Percentiles rank a stretch among this genome's conserved stretches.
These are phyloP conservation scores for Eucalyptus erythrocorys DNA, from an alignment of 345 rosid genomes.

Conservation along the genomic window DNA sequence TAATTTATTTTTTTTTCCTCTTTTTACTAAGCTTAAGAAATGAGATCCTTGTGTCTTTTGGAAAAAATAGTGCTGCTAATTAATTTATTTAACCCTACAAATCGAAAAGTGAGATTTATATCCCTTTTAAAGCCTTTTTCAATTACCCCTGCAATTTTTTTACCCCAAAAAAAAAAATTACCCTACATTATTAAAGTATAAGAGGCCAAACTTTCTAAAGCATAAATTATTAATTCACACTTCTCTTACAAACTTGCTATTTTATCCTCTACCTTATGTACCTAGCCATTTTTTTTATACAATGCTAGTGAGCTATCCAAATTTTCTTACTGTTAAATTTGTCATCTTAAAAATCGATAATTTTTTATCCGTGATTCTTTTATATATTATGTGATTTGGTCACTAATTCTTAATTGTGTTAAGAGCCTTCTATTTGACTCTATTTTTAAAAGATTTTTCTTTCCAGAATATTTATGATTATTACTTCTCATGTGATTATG, in stretches of 20 bases:
- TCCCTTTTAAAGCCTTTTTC: background rate
- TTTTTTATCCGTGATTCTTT: background rate
- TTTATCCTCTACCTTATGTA: background rate
- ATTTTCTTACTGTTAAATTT: accelerated
- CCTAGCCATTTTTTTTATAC: background rate
- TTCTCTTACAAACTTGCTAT: background rate
- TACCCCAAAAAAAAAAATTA: no score
- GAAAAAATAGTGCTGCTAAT: background rate
- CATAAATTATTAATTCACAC: background rate
- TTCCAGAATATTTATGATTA: background rate
- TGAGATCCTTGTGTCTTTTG: background rate
- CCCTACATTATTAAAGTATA: background rate
- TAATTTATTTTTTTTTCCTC: background rate
- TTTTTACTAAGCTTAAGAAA: background rate
- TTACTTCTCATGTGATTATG: background rate
- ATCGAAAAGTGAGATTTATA: background rate
- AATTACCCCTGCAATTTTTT: background rate
- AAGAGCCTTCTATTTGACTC: no score
- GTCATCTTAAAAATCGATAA: background rate
- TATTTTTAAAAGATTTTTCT: background rate
- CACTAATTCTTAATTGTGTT: accelerated
- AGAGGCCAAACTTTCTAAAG: background rate
- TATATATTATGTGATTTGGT: background rate
- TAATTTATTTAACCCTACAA: background rate
- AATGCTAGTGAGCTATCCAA: background rate